A percentile compares a stretch with the other conserved stretches of the same genome.
Conservation (phyloP, 75 land plant genomes). For the Cupressus sempervirens region DNA sequence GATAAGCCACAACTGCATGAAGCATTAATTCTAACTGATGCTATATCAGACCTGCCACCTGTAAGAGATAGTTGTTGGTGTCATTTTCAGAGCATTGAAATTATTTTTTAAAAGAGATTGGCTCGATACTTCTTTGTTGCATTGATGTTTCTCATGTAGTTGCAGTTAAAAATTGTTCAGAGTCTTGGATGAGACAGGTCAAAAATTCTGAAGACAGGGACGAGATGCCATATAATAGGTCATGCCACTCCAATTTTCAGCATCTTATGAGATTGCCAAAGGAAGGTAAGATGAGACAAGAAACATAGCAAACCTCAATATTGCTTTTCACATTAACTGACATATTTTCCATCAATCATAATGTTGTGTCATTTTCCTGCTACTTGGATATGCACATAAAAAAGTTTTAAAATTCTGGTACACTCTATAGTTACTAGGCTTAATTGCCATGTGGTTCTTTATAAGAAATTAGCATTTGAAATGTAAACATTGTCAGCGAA, state of each 20-base stretch:
- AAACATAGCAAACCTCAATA: background rate
- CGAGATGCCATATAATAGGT: constrained; percentile 57
- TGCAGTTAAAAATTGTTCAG: constrained; percentile 7
- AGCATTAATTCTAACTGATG: constrained; percentile 68
- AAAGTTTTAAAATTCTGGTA: background rate
- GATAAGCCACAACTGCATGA: constrained; percentile 48
- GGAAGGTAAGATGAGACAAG: constrained; percentile 36
- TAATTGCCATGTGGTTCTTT: background rate
- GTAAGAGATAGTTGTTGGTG: constrained; percentile 28
- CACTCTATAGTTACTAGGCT: background rate
- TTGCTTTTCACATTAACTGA: background rate
- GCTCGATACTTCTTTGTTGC: background rate
- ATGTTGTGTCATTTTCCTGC: background rate
- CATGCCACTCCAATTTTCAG: constrained; percentile 75
- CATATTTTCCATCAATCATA: background rate
- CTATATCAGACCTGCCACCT: constrained; percentile 83
- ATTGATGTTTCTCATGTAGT: background rate
- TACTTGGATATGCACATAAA: background rate
- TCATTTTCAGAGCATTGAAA: background rate
- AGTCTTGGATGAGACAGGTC: constrained; percentile 37
- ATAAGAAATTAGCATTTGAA: background rate
- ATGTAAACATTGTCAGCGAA: background rate
- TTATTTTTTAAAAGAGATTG: background rate
- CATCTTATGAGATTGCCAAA: constrained; percentile 49
- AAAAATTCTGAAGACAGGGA: constrained; percentile 54